Conservation (phyloP, 2,329 filamentous ascomycete species). For the Penicillium sp. region DNA sequence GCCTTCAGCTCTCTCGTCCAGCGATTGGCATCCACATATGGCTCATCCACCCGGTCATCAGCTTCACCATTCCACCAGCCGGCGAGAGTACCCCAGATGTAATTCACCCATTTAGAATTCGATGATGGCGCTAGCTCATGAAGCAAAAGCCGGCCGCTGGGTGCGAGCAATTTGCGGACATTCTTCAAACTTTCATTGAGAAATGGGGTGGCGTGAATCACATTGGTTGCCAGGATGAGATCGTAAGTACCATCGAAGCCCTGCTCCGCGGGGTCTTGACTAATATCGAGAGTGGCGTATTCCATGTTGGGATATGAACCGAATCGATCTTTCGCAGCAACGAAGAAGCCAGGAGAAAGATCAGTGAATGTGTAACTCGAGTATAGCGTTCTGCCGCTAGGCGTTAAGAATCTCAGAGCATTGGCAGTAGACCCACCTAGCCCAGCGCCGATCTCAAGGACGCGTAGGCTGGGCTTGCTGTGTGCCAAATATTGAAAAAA, state of each 20-base stretch:
- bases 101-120: conserved; percentile 12
- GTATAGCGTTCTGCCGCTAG: conserved; percentile 15
- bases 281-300: conserved; percentile 33
- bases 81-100: conserved; percentile 36
- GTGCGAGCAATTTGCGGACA: conserved; percentile 30
- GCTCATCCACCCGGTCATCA: conserved; percentile 19
- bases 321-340: conserved; percentile 26
- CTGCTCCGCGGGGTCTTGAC: conserved; percentile 28
- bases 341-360: conserved; percentile 31
- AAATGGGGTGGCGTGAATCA: conserved; percentile 23
- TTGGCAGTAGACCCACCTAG: conserved; percentile 25
- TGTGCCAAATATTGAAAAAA: conserved; percentile 20
- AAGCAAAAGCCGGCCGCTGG: conserved; percentile 50
- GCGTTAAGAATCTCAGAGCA: conserved; percentile 12
- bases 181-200: conserved; percentile 27
- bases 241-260: conserved; percentile 34
- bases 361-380: conserved; percentile 32
- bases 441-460: conserved; percentile 20
- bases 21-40: conserved; percentile 14
- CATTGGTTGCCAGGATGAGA: conserved; percentile 37
- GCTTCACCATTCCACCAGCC: conserved; percentile 42
- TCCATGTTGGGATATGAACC: conserved; percentile 23
- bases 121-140: conserved; percentile 38
- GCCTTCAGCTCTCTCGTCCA: conserved; percentile 20
- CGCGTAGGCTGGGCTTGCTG: conserved; percentile 22